Conservation (phyloP, 2,329 filamentous ascomycete species). For the Fusarium sp. region DNA sequence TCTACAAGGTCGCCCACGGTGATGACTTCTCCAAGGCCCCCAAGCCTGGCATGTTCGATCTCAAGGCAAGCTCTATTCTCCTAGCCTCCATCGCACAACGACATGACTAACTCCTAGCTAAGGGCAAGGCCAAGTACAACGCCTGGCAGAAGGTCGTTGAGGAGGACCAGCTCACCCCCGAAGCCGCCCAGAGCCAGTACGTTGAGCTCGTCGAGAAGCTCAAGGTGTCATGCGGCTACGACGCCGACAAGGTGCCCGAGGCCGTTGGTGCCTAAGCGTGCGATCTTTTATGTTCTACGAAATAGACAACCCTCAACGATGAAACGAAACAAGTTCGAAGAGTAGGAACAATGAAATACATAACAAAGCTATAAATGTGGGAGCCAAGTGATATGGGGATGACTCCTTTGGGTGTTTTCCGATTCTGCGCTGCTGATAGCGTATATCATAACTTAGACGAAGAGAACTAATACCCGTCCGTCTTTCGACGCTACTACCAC, state of each 20-base stretch:
- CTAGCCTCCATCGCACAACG: background rate
- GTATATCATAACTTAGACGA: conserved; percentile 19
- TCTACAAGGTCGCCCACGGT: conserved; percentile 68
- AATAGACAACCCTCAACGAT: conserved; percentile 21
- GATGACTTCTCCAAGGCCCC: conserved; percentile 66
- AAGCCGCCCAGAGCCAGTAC: conserved; percentile 81
- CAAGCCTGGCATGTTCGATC: conserved; percentile 74
- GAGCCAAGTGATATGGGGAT: conserved; percentile 14
- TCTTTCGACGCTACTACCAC: background rate
- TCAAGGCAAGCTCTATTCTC: conserved; percentile 63
- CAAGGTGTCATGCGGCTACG: conserved; percentile 76
- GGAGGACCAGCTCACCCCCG: conserved; percentile 65
- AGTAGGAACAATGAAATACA: conserved; percentile 24
- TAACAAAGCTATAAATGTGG: conserved; percentile 20
- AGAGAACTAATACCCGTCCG: conserved; percentile 39
- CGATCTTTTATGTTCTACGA: background rate
- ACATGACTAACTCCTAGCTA: conserved; percentile 29
- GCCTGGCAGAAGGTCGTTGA: conserved; percentile 80
- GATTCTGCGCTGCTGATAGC: conserved; percentile 17
- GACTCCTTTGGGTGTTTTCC: conserved; percentile 4
- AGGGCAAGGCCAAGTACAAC: conserved; percentile 84
- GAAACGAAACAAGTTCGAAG: conserved; percentile 20
- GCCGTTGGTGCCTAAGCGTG: conserved; percentile 54
- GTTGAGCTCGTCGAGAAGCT: conserved; percentile 76
- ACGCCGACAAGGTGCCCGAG: conserved; percentile 72